phyloP scores from a whole-genome alignment of 2,329 filamentous ascomycete species.

The Arthrobotrys iridis region DNA sequence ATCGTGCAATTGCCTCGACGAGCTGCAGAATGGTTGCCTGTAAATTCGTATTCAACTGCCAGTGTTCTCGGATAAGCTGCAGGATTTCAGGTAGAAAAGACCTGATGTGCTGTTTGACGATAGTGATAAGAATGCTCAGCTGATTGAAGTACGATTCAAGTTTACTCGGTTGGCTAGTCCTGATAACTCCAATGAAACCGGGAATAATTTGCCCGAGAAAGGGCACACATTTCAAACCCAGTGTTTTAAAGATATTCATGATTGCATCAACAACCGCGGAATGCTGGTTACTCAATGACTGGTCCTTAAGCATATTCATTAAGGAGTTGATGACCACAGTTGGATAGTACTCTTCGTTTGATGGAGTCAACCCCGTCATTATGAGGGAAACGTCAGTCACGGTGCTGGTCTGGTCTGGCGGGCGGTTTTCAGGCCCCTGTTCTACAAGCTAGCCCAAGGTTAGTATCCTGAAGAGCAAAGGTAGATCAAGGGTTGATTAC shows the following conservation, averaged over 20 bases:
- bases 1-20: slow-evolving; percentile 91
- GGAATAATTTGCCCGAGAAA: slow-evolving; percentile 95
- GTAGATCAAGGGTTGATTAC: slow-evolving; percentile 60
- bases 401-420: slow-evolving; percentile 71
- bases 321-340: slow-evolving; percentile 97
- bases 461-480: neutral
- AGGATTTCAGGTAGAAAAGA: slow-evolving; percentile 89
- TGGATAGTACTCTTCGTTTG: slow-evolving; percentile 97
- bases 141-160: slow-evolving; percentile 98
- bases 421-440: slow-evolving; percentile 81
- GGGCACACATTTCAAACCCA: slow-evolving; percentile 93
- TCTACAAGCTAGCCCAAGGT: slow-evolving; percentile 77
- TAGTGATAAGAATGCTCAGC: slow-evolving; percentile 88
- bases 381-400: slow-evolving; percentile 95
- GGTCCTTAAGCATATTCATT: slow-evolving; percentile 89
- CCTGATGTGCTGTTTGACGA: slow-evolving; percentile 95
- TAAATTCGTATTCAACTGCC: slow-evolving; percentile 80
- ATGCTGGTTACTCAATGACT: slow-evolving; percentile 88
- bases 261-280: slow-evolving; percentile 95
- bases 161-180: slow-evolving; percentile 77
- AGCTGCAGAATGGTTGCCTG: slow-evolving; percentile 91
- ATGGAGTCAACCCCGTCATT: slow-evolving; percentile 96
- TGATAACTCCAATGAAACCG: slow-evolving; percentile 89
- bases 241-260: slow-evolving; percentile 97
- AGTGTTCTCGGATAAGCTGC: slow-evolving; percentile 86